These are phyloP conservation scores for Vitis cinerea DNA, from an alignment of 164 flowering plant genomes.

Conservation along the genomic window DNA sequence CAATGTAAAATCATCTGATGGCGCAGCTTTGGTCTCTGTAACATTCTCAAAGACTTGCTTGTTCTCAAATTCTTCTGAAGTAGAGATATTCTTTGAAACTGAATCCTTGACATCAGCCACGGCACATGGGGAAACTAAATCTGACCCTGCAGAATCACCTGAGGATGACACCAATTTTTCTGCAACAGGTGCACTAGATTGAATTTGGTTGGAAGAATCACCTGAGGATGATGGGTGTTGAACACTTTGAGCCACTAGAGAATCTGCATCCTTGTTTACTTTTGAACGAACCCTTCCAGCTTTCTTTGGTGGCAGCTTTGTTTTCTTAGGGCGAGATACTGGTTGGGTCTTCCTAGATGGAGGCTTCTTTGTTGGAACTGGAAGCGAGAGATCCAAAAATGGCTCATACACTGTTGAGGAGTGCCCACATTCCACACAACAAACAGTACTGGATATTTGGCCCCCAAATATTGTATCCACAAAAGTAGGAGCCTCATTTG, in stretches of 20 bases:
- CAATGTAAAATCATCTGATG: slow-evolving; percentile 33
- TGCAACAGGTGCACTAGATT: slow-evolving; percentile 22
- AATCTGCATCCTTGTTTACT: slow-evolving; percentile 26
- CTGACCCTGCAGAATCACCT: slow-evolving; percentile 22
- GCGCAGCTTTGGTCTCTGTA: slow-evolving; percentile 7
- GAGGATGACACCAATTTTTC: slow-evolving; percentile 21
- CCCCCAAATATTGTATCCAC: slow-evolving; percentile 87
- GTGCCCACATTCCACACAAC: slow-evolving; percentile 80
- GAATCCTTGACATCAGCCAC: slow-evolving; percentile 16
- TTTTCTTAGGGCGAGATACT: slow-evolving; percentile 48
- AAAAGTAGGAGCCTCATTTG: slow-evolving; percentile 37
- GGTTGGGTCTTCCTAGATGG: slow-evolving; percentile 43
- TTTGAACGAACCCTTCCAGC: slow-evolving; percentile 47
- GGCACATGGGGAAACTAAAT: slow-evolving; percentile 13
- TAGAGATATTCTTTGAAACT: slow-evolving; percentile 18
- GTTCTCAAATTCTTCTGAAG: slow-evolving; percentile 17
- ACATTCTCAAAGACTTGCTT: slow-evolving; percentile 17
- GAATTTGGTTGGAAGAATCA: slow-evolving; percentile 23
- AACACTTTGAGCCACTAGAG: slow-evolving; percentile 16
- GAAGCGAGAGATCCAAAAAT: slow-evolving; percentile 86
- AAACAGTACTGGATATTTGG: slow-evolving; percentile 77
- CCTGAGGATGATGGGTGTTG: slow-evolving; percentile 23
- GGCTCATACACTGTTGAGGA: slow-evolving; percentile 86
- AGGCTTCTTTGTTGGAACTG: slow-evolving; percentile 79
- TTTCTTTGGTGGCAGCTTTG: slow-evolving; percentile 59